Percentiles rank a stretch among this genome's conserved stretches.
These are phyloP conservation scores for Schrenkiella parvula DNA, from an alignment of 345 rosid species.

Conservation along the genomic window DNA sequence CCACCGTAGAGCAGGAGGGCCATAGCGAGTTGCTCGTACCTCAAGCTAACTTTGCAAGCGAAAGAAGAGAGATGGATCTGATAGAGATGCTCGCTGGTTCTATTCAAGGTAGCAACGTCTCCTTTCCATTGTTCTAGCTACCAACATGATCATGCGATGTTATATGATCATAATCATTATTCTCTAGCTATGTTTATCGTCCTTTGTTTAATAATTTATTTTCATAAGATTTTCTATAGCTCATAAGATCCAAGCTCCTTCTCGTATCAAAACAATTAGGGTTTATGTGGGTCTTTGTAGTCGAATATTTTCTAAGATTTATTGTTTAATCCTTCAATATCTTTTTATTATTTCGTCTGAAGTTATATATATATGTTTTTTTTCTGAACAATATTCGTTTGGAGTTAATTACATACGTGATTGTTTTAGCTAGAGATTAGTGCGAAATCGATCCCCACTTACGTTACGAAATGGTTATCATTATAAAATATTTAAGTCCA, in stretches of 20 bases:
- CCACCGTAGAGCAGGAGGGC: constrained; percentile 9
- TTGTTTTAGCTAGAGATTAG: neutral
- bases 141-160: constrained; percentile 6
- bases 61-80: constrained; percentile 78
- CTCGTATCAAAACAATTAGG: constrained; percentile 3
- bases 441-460: constrained; percentile 2
- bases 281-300: constrained; percentile 6
- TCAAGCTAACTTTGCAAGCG: constrained; percentile 31
- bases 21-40: constrained; percentile 17
- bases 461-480: constrained; percentile 14
- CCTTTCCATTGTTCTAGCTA: constrained; percentile 25
- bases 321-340: neutral
- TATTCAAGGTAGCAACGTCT: constrained; percentile 29
- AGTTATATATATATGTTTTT: too few species aligned
- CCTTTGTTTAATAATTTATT: constrained; percentile 8
- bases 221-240: neutral
- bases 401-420: too few species aligned
- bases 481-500: neutral
- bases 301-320: neutral
- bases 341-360: neutral
- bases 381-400: too few species aligned
- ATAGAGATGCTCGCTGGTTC: constrained; percentile 87
- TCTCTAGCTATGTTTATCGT: neutral
- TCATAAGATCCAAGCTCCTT: neutral
- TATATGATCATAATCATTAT: constrained; percentile 5